Percentiles rank a stretch among this genome's conserved stretches.
phyloP scores from a whole-genome alignment of 371 early-diverging fungal species.

The Conidiobolus incongruus region DNA sequence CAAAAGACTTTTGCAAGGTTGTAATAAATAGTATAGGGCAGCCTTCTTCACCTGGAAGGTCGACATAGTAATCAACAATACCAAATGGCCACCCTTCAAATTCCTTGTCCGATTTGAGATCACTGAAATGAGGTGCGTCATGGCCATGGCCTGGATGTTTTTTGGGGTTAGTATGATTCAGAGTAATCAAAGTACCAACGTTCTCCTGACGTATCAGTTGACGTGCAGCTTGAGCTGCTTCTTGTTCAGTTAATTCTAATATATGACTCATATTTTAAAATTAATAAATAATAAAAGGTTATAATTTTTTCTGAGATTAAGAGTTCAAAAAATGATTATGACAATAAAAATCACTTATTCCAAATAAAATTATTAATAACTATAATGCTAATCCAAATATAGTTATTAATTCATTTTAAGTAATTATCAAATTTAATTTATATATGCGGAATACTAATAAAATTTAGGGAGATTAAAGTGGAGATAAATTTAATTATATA shows the following conservation, averaged over 20 bases:
- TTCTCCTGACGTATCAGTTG: not conserved
- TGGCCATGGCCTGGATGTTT: not conserved
- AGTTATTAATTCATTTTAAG: too few species aligned
- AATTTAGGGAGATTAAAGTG: too few species aligned
- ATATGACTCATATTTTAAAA: too few species aligned
- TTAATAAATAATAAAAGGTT: too few species aligned
- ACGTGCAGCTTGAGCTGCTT: slow-evolving; percentile 1
- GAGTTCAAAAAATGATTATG: too few species aligned
- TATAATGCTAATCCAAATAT: too few species aligned
- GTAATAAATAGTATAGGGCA: slow-evolving; percentile 13
- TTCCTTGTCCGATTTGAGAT: not conserved
- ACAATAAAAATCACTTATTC: too few species aligned
- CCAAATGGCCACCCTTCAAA: slow-evolving; percentile 12
- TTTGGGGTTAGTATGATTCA: not conserved
- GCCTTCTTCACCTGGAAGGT: slow-evolving; percentile 9
- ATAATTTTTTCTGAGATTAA: too few species aligned
- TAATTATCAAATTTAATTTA: too few species aligned
- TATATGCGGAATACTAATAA: too few species aligned
- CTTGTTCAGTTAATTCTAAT: not conserved
- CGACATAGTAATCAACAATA: slow-evolving; percentile 17
- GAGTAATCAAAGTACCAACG: not conserved
- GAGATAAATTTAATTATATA: too few species aligned
- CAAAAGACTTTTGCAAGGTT: slow-evolving; percentile 7
- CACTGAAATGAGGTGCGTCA: not conserved
- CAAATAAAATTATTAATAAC: too few species aligned